Evolutionary conservation across 176 grass and related monocot species (phyloP).

Genomic region (Urochloa ruziziensis): DNA sequence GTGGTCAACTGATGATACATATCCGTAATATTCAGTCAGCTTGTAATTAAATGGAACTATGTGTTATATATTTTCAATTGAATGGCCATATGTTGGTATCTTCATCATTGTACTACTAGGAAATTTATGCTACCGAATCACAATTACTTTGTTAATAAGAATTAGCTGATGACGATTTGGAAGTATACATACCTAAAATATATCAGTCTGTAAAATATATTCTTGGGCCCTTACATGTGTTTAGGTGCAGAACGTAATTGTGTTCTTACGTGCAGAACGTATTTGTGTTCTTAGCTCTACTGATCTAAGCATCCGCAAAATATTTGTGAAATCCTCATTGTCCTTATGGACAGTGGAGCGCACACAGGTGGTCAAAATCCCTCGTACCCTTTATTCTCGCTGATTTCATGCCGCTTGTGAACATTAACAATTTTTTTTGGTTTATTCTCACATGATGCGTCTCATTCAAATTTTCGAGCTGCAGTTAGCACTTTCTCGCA

Average conservation of each 20-base stretch:
- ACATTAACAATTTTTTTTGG: not conserved
- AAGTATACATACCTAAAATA: not conserved
- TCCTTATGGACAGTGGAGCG: not conserved
- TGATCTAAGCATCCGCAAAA: not conserved
- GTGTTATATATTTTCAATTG: not conserved
- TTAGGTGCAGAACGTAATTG: not conserved
- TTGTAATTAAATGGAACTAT: not conserved
- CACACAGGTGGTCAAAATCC: not conserved
- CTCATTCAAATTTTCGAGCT: not conserved
- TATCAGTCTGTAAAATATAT: not conserved
- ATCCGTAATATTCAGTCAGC: not conserved
- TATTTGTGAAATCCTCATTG: not conserved
- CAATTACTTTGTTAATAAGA: not conserved
- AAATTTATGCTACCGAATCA: not conserved
- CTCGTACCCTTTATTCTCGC: not conserved
- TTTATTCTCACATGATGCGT: not conserved
- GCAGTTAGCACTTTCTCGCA: not conserved
- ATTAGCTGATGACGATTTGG: not conserved
- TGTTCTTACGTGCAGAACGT: too few relatives aligned
- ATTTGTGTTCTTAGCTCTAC: too few relatives aligned
- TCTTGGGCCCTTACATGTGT: not conserved
- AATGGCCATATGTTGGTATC: not conserved
- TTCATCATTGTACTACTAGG: not conserved
- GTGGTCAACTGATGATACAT: not conserved
- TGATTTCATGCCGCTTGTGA: not conserved